Base-by-base conservation (phyloP, 2,329 filamentous ascomycete genomes). In the Verticillium isaacii region DNA sequence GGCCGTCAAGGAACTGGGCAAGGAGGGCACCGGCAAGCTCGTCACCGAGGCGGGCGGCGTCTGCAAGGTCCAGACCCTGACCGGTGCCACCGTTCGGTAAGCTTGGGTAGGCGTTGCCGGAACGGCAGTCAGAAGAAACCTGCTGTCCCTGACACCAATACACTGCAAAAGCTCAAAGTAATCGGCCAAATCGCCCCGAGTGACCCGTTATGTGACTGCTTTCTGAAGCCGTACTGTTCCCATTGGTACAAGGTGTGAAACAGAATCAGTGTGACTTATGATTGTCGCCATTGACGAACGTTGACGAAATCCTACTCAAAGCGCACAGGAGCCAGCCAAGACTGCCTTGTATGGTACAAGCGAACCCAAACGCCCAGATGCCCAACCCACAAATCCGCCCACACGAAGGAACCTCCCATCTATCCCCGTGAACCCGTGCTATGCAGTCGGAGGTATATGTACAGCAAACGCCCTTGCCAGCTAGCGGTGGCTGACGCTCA, bases 31-130 rank as follows among this genome's bases (percentile, higher is more conserved):
- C 55, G 84, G 84, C 65, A 86, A 85, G 78, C 79, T 98, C 67
- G 87, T 92, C 66, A 94, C 93, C 3, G 87, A 89, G 74, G 85
- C 81, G 63, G 91, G 92, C 58, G 92, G 91, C 55, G 77, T 90
- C 56, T 98, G 95, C 80, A 94, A 85, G 55, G 93, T 98, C 64
- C 86, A 89, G 77, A 91, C 82, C 63, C 81, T 99, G 72, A 89
- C 89, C 78, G 89, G 87, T 45, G 95, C 91, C 66, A 86, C 88
- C 66, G 92, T 98, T 66, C 86, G 93, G 82, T 98, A 90, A 78
- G 29, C 32, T 25, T 19, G 15, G 6, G 17, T 34, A 12, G 25
- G 32, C 12, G 39, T 12, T 2, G 41, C 9, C 25, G 41, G 29
- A 4, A 59, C 5, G 29, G 14, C 15, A 52, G 57, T 59, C 39